These are phyloP conservation scores for Mariannaea elegans DNA, from an alignment of 2,329 filamentous ascomycete genomes.

Conservation along the genomic window DNA sequence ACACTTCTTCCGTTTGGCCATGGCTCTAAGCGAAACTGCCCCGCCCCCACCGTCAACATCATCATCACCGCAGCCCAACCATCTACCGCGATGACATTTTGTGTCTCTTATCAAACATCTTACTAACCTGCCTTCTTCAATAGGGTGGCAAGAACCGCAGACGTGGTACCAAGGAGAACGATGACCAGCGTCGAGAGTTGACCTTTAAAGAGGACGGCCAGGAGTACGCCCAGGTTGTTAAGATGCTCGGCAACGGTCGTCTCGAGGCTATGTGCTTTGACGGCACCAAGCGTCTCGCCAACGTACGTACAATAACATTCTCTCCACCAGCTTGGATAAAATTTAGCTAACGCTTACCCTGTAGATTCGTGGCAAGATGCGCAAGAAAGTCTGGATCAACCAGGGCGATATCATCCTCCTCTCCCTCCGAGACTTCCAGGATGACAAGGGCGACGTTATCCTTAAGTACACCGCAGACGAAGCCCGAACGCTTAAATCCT, in stretches of 20 bases:
- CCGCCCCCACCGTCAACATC: conserved; percentile 41
- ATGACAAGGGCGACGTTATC: conserved; percentile 96
- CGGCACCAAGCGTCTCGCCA: conserved; percentile 63
- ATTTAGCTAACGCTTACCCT: background rate
- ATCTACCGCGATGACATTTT: background rate
- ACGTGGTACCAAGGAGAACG: conserved; percentile 98
- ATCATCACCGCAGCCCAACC: conserved; percentile 20
- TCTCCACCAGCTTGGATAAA: conserved; percentile 2
- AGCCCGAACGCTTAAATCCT: conserved; percentile 93
- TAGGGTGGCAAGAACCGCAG: conserved; percentile 98
- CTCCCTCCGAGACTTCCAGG: conserved; percentile 90
- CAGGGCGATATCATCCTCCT: conserved; percentile 94
- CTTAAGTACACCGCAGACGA: conserved; percentile 97
- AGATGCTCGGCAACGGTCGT: conserved; percentile 96
- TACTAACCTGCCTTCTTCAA: conserved; percentile 41
- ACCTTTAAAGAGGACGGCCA: conserved; percentile 99
- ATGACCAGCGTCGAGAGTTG: conserved; percentile 98
- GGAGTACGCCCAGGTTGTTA: conserved; percentile 67
- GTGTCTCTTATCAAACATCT: background rate
- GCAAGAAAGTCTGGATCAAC: conserved; percentile 99
- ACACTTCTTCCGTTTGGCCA: conserved; percentile 21
- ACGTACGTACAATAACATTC: conserved; percentile 44
- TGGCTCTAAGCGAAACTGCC: conserved; percentile 29
- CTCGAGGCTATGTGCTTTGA: conserved; percentile 96
- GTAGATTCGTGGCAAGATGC: conserved; percentile 83